phyloP scores from a whole-genome alignment of 2,329 filamentous ascomycete genomes.

The Alternaria sp. region DNA sequence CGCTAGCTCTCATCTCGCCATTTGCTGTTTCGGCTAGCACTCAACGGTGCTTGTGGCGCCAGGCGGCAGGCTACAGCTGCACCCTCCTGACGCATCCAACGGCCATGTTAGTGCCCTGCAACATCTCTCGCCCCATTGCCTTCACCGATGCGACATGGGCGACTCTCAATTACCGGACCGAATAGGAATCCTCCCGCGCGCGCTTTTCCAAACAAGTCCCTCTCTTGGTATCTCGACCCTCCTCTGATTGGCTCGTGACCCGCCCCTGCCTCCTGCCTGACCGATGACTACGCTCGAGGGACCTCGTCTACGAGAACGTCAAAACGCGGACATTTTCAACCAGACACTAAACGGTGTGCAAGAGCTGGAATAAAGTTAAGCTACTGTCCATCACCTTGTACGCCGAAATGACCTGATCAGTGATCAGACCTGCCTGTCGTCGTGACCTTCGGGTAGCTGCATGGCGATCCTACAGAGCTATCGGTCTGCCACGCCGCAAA shows the following conservation, averaged over 20 bases:
- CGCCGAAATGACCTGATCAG: slow-evolving; percentile 1
- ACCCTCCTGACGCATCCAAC: slow-evolving; percentile 13
- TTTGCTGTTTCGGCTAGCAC: slow-evolving; percentile 12
- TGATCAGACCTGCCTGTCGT: slow-evolving; percentile 4
- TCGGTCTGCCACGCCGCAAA: slow-evolving; percentile 1
- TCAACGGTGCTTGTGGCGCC: slow-evolving; percentile 14
- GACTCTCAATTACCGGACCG: slow-evolving; percentile 8
- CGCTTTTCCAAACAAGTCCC: background rate
- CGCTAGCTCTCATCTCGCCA: background rate
- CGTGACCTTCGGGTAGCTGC: slow-evolving; percentile 7
- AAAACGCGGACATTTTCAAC: background rate
- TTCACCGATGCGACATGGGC: slow-evolving; percentile 10
- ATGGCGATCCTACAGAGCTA: slow-evolving; percentile 6
- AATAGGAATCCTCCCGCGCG: slow-evolving; percentile 10
- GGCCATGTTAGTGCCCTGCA: slow-evolving; percentile 10
- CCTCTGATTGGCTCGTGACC: slow-evolving; percentile 3
- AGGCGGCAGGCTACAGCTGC: slow-evolving; percentile 5
- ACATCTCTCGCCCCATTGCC: slow-evolving; percentile 3
- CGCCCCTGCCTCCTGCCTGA: slow-evolving; percentile 1
- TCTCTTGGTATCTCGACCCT: slow-evolving; percentile 5
- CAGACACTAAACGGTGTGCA: slow-evolving; percentile 7
- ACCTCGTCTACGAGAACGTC: slow-evolving; percentile 8
- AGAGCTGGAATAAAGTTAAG: background rate
- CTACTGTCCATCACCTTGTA: slow-evolving; percentile 3
- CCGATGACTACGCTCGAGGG: slow-evolving; percentile 3